Conservation (phyloP, 208 protist species). For the Endotrypanum monterogeii region DNA sequence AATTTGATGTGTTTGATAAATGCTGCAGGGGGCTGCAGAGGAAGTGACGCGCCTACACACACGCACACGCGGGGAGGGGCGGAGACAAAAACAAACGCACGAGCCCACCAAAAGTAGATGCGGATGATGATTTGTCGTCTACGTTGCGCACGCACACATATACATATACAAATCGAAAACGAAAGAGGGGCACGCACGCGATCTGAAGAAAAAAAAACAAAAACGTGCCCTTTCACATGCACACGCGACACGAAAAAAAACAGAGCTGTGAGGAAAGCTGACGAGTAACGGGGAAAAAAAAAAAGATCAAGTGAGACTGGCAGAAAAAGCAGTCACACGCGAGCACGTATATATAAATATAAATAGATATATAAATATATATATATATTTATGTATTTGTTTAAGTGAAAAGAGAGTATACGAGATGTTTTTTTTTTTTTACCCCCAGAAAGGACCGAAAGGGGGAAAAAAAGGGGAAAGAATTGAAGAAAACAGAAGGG, state of each 20-base stretch:
- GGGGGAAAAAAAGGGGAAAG: background rate
- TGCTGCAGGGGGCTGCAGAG: background rate
- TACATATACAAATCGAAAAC: background rate
- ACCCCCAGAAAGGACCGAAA: too few species aligned
- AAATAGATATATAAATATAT: background rate
- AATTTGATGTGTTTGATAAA: background rate
- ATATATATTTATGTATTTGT: too few species aligned
- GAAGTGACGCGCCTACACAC: background rate
- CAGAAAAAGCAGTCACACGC: too few species aligned
- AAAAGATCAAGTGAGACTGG: background rate
- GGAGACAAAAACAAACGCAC: background rate
- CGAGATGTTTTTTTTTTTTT: background rate
- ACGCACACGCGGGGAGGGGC: background rate
- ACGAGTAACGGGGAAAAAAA: too few species aligned
- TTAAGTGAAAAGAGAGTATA: too few species aligned
- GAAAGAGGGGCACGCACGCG: background rate
- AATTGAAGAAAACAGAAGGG: background rate
- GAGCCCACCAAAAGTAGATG: background rate
- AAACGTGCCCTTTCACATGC: background rate
- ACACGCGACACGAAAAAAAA: background rate
- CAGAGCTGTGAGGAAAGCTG: background rate
- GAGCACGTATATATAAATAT: too few species aligned
- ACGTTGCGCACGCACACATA: background rate
- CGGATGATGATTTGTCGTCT: background rate
- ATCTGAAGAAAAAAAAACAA: background rate